Conservation (phyloP, 2,329 filamentous ascomycete genomes). For the Colletotrichum tamarilloi region DNA sequence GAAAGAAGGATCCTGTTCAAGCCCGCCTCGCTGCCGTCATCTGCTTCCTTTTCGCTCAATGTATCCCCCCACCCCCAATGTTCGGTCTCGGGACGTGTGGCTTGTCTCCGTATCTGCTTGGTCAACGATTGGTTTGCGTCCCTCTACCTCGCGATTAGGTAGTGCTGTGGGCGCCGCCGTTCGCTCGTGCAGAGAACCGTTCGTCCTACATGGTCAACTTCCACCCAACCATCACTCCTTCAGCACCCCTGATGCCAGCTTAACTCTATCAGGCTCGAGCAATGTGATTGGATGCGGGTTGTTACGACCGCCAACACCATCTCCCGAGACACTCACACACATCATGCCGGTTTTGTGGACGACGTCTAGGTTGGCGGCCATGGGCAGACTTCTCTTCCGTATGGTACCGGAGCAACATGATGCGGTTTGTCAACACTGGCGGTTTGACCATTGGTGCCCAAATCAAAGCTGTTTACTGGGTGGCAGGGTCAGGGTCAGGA, state of each 20-base stretch:
- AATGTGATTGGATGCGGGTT: constrained; percentile 6
- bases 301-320: constrained; percentile 20
- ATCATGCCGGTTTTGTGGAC: background rate
- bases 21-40: constrained; percentile 5
- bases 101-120: background rate
- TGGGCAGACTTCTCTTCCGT: background rate
- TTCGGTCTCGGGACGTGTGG: background rate
- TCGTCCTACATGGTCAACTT: background rate
- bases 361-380: background rate
- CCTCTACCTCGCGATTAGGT: background rate
- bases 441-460: background rate
- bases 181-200: background rate
- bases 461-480: background rate
- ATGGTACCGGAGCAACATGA: background rate
- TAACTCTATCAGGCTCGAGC: constrained; percentile 15
- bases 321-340: background rate
- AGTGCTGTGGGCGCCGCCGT: background rate
- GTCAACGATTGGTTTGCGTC: background rate
- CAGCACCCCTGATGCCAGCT: constrained; percentile 17
- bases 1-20: background rate
- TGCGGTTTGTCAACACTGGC: background rate
- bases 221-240: constrained; percentile 3
- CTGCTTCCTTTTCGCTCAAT: constrained; percentile 10
- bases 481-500: background rate
- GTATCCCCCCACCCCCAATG: background rate